phyloP scores from a whole-genome alignment of 1,139 yeast species.

The Geotrichum australiense region DNA sequence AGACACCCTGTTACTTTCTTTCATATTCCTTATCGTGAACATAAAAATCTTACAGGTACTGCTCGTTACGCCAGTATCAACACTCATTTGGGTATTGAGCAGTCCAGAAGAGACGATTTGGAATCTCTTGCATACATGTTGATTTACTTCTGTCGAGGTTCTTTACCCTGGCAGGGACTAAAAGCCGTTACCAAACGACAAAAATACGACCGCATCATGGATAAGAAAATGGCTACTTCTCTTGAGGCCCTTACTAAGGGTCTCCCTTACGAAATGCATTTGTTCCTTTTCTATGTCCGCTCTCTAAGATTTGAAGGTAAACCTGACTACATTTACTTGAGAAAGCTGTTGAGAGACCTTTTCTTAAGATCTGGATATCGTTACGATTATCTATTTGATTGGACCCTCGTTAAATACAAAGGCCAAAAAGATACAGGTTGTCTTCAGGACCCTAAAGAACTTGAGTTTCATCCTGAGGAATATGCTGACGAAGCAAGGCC shows the following conservation, averaged over 20 bases:
- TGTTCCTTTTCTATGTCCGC: conserved; percentile 82
- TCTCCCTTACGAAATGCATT: conserved; percentile 82
- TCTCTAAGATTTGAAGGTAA: conserved; percentile 91
- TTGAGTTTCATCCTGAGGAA: conserved; percentile 6
- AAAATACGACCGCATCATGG: conserved; percentile 94
- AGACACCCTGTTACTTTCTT: conserved; percentile 93
- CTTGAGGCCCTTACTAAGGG: conserved; percentile 87
- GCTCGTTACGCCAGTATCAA: conserved; percentile 95
- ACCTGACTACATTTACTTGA: conserved; percentile 87
- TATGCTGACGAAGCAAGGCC: conserved; percentile 2
- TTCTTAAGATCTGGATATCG: conserved; percentile 83
- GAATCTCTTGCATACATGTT: conserved; percentile 94
- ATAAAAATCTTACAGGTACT: conserved; percentile 93
- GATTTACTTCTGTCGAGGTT: conserved; percentile 90
- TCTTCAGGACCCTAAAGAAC: conserved; percentile 5
- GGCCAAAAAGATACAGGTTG: conserved; percentile 15
- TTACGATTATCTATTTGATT: conserved; percentile 92
- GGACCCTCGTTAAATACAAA: conserved; percentile 86
- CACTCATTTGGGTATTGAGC: conserved; percentile 96
- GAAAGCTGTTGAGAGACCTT: conserved; percentile 84
- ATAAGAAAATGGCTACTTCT: conserved; percentile 89
- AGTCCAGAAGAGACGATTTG: conserved; percentile 91
- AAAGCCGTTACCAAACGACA: conserved; percentile 96
- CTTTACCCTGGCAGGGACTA: conserved; percentile 97
- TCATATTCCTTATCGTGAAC: conserved; percentile 94